These are phyloP conservation scores for Mimosa pudica DNA, from an alignment of 306 rosid genomes.

Conservation along the genomic window DNA sequence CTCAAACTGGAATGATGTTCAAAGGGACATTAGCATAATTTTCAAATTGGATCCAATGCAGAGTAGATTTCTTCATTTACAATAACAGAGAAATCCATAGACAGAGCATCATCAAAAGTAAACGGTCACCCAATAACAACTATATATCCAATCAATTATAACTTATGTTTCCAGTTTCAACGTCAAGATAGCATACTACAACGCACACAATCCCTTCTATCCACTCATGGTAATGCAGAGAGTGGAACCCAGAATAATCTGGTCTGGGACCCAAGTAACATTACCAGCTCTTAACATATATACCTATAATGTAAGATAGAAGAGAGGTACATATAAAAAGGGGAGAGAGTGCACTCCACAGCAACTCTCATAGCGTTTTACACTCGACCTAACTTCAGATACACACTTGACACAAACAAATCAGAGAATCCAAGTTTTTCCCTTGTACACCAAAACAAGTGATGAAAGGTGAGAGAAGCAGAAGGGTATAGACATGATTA, in stretches of 20 bases:
- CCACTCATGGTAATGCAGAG: conserved; percentile 35
- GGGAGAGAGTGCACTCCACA: neutral
- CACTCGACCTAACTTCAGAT: neutral
- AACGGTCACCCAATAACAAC: neutral
- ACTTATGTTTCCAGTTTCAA: neutral
- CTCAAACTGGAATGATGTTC: neutral
- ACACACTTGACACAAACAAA: neutral
- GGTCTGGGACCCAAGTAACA: neutral
- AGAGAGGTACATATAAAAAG: neutral
- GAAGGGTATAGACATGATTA: conserved; percentile 8
- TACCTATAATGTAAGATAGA: neutral
- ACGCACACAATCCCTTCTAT: neutral
- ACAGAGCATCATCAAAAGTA: neutral
- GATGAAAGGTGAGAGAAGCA: conserved; percentile 26
- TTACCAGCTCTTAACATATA: neutral
- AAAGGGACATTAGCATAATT: neutral
- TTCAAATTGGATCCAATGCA: neutral
- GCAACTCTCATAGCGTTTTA: neutral
- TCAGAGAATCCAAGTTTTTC: neutral
- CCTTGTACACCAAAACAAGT: conserved; percentile 6
- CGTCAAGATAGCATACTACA: neutral
- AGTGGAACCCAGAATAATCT: conserved; percentile 16
- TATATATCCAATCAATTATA: neutral
- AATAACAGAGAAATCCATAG: neutral
- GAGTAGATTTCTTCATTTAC: too few relatives aligned